These are phyloP conservation scores for Aspergillus sp. DNA, from an alignment of 2,329 filamentous ascomycete genomes.

Conservation along the genomic window DNA sequence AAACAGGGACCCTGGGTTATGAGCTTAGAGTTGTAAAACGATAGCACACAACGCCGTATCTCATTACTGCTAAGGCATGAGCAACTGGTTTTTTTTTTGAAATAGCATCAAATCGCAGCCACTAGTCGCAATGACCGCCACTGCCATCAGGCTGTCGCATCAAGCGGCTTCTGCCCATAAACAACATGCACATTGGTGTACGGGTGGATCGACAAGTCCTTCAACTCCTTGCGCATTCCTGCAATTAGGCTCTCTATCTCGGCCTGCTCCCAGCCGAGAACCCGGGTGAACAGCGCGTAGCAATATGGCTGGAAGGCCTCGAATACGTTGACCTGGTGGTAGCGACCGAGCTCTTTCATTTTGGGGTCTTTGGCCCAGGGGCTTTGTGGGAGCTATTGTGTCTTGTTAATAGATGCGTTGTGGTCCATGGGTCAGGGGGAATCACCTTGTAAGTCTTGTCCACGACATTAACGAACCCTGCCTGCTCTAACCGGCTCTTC, in stretches of 20 bases:
- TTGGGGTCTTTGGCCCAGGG: slow-evolving; percentile 53
- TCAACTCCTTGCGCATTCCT: slow-evolving; percentile 38
- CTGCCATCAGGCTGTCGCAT: too few species aligned
- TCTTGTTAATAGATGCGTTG: neutral
- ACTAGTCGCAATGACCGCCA: too few species aligned
- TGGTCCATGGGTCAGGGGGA: neutral
- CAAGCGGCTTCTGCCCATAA: slow-evolving; percentile 27
- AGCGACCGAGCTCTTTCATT: slow-evolving; percentile 53
- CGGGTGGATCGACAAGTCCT: slow-evolving; percentile 36
- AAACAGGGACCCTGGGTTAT: too few species aligned
- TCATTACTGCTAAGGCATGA: too few species aligned
- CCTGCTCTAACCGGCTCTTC: slow-evolving; percentile 47
- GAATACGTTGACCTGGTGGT: slow-evolving; percentile 36
- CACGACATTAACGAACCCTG: slow-evolving; percentile 55
- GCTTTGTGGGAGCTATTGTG: slow-evolving; percentile 47
- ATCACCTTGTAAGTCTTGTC: slow-evolving; percentile 47
- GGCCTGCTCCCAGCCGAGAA: slow-evolving; percentile 37
- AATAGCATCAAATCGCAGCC: too few species aligned
- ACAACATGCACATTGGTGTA: slow-evolving; percentile 34
- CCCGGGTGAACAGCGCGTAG: slow-evolving; percentile 39
- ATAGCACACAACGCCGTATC: too few species aligned
- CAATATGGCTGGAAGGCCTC: slow-evolving; percentile 36
- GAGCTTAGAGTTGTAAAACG: too few species aligned
- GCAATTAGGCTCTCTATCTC: slow-evolving; percentile 41
- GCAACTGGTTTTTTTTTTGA: too few species aligned